phyloP scores from a whole-genome alignment of 2,329 filamentous ascomycete species.

The Cryphonectria japonica region DNA sequence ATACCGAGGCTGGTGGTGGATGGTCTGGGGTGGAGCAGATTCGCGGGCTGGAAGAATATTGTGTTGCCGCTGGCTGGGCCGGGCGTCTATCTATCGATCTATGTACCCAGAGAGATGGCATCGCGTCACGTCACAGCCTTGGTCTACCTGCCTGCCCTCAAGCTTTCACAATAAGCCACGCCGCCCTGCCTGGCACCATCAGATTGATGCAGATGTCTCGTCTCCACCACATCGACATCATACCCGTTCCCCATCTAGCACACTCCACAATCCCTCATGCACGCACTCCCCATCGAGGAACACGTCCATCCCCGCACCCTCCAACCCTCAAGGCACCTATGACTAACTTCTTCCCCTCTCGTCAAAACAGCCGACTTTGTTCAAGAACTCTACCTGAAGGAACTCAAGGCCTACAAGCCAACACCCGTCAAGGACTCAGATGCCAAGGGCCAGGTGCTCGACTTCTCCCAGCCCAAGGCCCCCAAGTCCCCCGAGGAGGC shows the following conservation, averaged over 20 bases:
- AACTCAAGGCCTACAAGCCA: slow-evolving; percentile 94
- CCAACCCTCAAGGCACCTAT: background rate
- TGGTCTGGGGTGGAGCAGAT: slow-evolving; percentile 5
- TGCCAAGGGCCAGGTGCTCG: slow-evolving; percentile 87
- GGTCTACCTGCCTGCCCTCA: slow-evolving; percentile 1
- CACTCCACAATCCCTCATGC: background rate
- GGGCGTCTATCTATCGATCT: slow-evolving; percentile 2
- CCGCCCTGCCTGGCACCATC: background rate
- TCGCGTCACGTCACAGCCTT: slow-evolving; percentile 25
- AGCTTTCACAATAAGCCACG: slow-evolving; percentile 8
- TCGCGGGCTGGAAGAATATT: background rate
- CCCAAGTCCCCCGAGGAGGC: slow-evolving; percentile 91
- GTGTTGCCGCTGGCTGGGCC: background rate
- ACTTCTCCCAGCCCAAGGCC: slow-evolving; percentile 78
- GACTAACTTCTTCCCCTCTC: slow-evolving; percentile 34
- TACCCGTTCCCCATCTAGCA: background rate
- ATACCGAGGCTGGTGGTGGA: slow-evolving; percentile 3
- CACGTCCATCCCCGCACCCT: background rate
- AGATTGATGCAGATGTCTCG: background rate
- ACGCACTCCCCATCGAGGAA: background rate
- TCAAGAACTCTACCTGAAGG: slow-evolving; percentile 95
- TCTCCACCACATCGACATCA: slow-evolving; percentile 1
- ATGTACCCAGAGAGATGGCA: background rate
- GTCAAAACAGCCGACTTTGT: slow-evolving; percentile 80
- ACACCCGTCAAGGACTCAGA: slow-evolving; percentile 82